Evolutionary conservation across 257 asterid species (phyloP), one percentile per base, ranked within the genome.

Genomic region (Perilla frutescens): DNA sequence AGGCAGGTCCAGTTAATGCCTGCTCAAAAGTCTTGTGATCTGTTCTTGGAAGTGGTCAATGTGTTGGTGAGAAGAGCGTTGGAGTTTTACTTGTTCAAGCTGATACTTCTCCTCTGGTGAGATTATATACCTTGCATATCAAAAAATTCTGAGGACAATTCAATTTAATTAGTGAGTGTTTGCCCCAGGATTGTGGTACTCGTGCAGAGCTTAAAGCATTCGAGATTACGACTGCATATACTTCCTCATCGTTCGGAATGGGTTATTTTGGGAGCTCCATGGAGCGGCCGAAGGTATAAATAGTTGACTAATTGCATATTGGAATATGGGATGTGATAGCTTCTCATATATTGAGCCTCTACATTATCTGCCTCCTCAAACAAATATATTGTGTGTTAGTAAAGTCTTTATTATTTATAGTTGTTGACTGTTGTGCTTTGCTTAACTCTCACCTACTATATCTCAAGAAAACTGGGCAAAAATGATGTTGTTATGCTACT

Each of bases 261-360:
- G 98, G 98, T 72, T 91, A 89, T 84, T 90, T 89, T 68, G 97
- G 96, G 68, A 89, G 87, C 84, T 87, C 88, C 53, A 85, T 91
- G 96, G 85, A 84, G 74, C 81, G 85, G 41, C 98, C 98, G 8
- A 93, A 91, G 98, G 98, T 93, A 80, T 72, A 50, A 36, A 32
- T 13, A 44, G 37, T 66, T n/a, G 31, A 26, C 56, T 47, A 45
- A 29, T 49, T 44, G 8, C 48, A 54, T 39, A 54, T 53, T 51
- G 15, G 14, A 55, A n/a, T n/a, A n/a, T n/a, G n/a, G n/a, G n/a
- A n/a, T n/a, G n/a, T n/a, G n/a, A n/a, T n/a, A n/a, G n/a, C n/a
- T n/a, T n/a, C n/a, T n/a, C n/a, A n/a, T n/a, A n/a, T n/a, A n/a
- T n/a, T n/a, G n/a, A n/a, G n/a, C n/a, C n/a, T n/a, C n/a, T n/a